A percentile compares a stretch with the other conserved stretches of the same genome.
Evolutionary conservation across 371 early-diverging fungal species (phyloP).

Genomic region (Gilbertella persicaria): DNA sequence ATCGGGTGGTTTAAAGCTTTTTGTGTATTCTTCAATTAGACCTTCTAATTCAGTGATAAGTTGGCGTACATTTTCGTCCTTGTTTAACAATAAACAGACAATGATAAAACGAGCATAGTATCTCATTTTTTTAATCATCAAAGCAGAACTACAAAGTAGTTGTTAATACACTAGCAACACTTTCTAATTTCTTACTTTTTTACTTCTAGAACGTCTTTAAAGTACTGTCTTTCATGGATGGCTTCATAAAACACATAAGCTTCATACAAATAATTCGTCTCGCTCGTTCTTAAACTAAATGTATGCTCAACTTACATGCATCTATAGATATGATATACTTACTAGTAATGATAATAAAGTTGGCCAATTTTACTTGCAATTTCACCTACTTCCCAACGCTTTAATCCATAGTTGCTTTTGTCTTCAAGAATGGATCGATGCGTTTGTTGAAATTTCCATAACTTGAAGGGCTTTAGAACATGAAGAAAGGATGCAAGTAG

Average conservation of each 20-base stretch:
- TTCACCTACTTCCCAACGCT: conserved; percentile 97
- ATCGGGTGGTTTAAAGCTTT: conserved; percentile 85
- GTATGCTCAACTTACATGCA: too few relatives aligned
- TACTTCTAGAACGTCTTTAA: conserved; percentile 87
- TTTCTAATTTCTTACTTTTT: conserved; percentile 61
- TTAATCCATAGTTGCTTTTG: conserved; percentile 87
- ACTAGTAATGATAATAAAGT: conserved; percentile 87
- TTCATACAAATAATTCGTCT: conserved; percentile 93
- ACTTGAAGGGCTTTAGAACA: conserved; percentile 27
- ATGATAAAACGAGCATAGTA: conserved; percentile 97
- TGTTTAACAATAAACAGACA: conserved; percentile 89
- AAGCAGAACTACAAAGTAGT: conserved; percentile 61
- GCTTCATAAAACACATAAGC: conserved; percentile 96
- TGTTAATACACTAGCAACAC: background rate
- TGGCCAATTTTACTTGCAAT: conserved; percentile 98
- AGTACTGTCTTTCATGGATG: conserved; percentile 92
- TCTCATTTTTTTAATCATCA: conserved; percentile 95
- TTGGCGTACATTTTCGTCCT: conserved; percentile 72
- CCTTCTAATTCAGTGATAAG: conserved; percentile 80
- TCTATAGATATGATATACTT: too few relatives aligned
- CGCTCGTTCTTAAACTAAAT: conserved; percentile 90
- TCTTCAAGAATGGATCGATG: conserved; percentile 85
- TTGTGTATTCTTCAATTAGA: conserved; percentile 86
- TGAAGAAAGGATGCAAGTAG: background rate
- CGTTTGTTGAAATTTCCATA: conserved; percentile 96